phyloP scores from a whole-genome alignment of 768 basidiomycete species.

The Rhizopogon rudus region DNA sequence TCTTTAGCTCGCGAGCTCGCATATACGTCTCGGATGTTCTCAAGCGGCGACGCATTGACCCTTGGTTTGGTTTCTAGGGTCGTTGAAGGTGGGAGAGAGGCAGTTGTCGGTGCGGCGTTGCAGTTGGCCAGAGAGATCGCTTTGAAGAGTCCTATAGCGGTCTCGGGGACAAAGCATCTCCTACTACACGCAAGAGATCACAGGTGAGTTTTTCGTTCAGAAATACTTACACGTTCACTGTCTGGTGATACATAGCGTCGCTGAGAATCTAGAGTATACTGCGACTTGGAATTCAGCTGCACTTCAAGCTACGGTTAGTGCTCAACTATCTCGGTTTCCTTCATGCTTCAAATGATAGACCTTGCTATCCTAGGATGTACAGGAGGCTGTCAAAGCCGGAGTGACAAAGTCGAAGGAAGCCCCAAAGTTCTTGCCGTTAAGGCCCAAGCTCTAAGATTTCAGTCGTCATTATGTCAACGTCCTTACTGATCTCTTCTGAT shows the following conservation, averaged over 20 bases:
- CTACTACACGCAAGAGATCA: slow-evolving; percentile 79
- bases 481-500: slow-evolving; percentile 1
- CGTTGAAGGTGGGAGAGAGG: slow-evolving; percentile 58
- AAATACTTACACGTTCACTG: background rate
- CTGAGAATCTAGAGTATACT: slow-evolving; percentile 52
- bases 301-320: slow-evolving; percentile 43
- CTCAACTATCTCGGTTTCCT: no score
- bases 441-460: background rate
- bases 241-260: slow-evolving; percentile 15
- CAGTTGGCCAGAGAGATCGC: slow-evolving; percentile 63
- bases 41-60: slow-evolving; percentile 56
- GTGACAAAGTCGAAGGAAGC: background rate
- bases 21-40: slow-evolving; percentile 70
- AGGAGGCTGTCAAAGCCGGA: slow-evolving; percentile 2
- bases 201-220: slow-evolving; percentile 37
- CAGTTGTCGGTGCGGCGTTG: slow-evolving; percentile 65
- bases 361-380: slow-evolving; percentile 4
- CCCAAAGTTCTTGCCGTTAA: slow-evolving; percentile 2
- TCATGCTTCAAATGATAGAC: background rate
- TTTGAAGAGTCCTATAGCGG: slow-evolving; percentile 75
- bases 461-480: background rate
- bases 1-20: slow-evolving; percentile 72
- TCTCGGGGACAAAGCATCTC: slow-evolving; percentile 71
- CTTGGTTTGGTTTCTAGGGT: slow-evolving; percentile 75
- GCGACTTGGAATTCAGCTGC: slow-evolving; percentile 51